Base-by-base conservation (phyloP, 1,139 yeast genomes). In the Kazachstania sp. region DNA sequence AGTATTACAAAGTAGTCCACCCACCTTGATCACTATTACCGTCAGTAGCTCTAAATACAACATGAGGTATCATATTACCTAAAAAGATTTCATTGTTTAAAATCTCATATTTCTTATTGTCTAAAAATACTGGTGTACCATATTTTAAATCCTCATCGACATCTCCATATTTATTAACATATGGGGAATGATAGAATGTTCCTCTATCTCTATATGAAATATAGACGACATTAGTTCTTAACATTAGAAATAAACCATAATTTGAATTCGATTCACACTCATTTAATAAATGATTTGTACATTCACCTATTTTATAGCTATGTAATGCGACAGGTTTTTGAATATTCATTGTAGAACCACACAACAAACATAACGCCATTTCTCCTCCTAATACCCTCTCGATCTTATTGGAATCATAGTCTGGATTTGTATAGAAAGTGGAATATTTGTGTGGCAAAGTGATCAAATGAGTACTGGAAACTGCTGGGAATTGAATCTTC, bases 1-100 rank as follows among this genome's bases (percentile, higher is more conserved):
- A 1, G 12, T 28, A 8, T 23, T 37, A 90, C 60, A 90, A 70
- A 1, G 97, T 86, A 57, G 85, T 94, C 98, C 98, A 92, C 1
- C 97, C 97, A 12, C 97, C 97, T 34, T 85, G 79, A 65, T 92
- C 97, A 35, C 82, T 68, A 7, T 77, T 79, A 41, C 82, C 79
- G 56, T 90, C 97, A 32, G 92, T 72, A 54, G 80, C 81, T 54
- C 97, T 73, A 1, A 87, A 90, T 41, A 90, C 81, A 48, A 75
- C 73, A 56, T 86, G 87, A 2, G 88, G 83, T 13, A 86, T 72
- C 58, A 85, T 86, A 60, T 88, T 94, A 51, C 78, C 83, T 23
- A 90, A 71, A 90, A 97, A 85, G 43, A 86, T 70, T 35, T 75
- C 76, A 48, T 82, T 73, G 18, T 76, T 75, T 51, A 90, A 75